phyloP scores from a whole-genome alignment of 2,329 filamentous ascomycete genomes.

The Torrubiellomyces zombiae region DNA sequence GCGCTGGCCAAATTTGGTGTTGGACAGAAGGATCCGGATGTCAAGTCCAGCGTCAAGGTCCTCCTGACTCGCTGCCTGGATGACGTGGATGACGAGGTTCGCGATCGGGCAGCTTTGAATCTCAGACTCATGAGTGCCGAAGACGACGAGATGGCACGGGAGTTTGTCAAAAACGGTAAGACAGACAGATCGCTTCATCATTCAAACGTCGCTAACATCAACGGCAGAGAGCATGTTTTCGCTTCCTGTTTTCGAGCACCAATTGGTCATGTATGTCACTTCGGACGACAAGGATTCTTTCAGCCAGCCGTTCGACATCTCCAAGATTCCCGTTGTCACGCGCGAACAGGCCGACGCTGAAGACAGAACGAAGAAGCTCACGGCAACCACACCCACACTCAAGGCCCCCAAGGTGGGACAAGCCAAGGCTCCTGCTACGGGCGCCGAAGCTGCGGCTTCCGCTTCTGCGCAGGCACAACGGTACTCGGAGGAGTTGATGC shows the following conservation, averaged over 20 bases:
- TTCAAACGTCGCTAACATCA: too few species aligned
- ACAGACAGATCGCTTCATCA: too few species aligned
- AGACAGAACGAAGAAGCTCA: constrained; percentile 94
- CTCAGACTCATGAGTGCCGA: constrained; percentile 84
- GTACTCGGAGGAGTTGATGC: constrained; percentile 72
- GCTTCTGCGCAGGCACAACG: constrained; percentile 71
- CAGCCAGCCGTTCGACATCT: constrained; percentile 72
- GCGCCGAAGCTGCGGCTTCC: constrained; percentile 59
- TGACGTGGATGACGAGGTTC: constrained; percentile 93
- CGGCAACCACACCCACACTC: constrained; percentile 76
- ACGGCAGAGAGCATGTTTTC: constrained; percentile 83
- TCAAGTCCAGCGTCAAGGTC: constrained; percentile 89
- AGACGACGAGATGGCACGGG: constrained; percentile 69
- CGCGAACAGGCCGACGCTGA: constrained; percentile 92
- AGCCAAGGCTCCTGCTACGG: constrained; percentile 50
- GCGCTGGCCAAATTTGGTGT: constrained; percentile 95
- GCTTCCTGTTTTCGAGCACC: constrained; percentile 85
- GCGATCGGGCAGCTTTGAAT: constrained; percentile 87
- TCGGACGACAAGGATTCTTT: constrained; percentile 81
- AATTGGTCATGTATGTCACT: constrained; percentile 94
- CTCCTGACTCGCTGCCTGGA: constrained; percentile 86
- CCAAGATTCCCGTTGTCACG: constrained; percentile 80
- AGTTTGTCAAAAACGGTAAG: constrained; percentile 83
- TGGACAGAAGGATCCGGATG: constrained; percentile 86
- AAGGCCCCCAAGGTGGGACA: constrained; percentile 78